phyloP scores from a whole-genome alignment of 139 green algal genomes.

The Gonium pectorale region DNA sequence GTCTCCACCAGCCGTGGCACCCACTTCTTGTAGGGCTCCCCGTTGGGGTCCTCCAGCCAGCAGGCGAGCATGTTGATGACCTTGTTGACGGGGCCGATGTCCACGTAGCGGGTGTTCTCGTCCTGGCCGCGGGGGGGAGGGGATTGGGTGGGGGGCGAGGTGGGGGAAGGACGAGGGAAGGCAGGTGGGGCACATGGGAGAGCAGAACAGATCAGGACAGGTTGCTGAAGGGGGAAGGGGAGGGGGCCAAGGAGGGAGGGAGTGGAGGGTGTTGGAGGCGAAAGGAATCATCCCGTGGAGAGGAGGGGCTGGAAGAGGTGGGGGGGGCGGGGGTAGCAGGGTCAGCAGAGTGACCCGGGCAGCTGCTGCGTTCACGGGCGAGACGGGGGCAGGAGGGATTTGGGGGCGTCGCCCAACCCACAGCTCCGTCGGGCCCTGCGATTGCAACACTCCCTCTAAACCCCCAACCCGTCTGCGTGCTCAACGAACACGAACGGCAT shows the following conservation, averaged over 20 bases:
- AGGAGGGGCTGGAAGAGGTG: background rate
- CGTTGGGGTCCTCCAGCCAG: conserved; percentile 93
- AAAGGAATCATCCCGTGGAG: no score
- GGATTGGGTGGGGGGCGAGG: background rate
- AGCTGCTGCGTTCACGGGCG: no score
- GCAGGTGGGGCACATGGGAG: background rate
- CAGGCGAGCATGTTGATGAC: conserved; percentile 97
- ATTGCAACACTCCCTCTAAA: no score
- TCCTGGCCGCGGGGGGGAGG: conserved; percentile 75
- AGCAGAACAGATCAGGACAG: background rate
- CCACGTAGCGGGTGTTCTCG: conserved; percentile 97
- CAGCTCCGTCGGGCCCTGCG: no score
- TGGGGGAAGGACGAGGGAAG: background rate
- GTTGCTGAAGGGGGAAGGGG: background rate
- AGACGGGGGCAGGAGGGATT: no score
- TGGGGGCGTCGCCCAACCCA: no score
- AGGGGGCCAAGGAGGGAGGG: background rate
- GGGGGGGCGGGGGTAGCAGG: no score
- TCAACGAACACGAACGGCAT: no score
- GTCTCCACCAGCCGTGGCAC: no score
- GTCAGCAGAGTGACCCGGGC: no score
- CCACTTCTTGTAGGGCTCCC: conserved; percentile 84
- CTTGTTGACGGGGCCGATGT: conserved; percentile 99
- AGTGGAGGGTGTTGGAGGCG: no score
- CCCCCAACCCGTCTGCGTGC: no score